Base-by-base conservation (phyloP, 1,139 yeast genomes). In the Trichomonascaceae sp. region DNA sequence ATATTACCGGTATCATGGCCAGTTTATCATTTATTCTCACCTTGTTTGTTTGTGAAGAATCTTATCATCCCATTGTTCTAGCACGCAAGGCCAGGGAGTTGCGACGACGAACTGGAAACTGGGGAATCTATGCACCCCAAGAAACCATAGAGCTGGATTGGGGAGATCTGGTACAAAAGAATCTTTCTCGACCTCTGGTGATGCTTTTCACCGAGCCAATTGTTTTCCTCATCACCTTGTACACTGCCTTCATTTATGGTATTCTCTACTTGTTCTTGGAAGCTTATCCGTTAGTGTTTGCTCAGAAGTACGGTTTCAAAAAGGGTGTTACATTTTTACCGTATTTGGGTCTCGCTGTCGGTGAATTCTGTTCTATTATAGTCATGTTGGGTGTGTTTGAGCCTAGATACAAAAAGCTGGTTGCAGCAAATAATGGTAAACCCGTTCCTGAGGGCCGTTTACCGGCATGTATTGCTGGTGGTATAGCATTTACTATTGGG, bases 81-180 rank as follows among this genome's bases (percentile, higher is more conserved):
- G 72, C 67, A 12, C 55, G 61, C 22, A 77, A 77, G 62, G 84
- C 83, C 15, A 74, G 69, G 59, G 65, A 61, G 24, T 70, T 80
- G 73, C 75, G 73, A 66, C 77, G 76, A 63, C 71, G 79, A 60
- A 72, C 75, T 1, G 74, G 74, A 10, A 82, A 80, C 66, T 87
- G 95, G 95, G 89, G 88, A 47, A 84, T 88, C 53, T 83, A 81
- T 65, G 95, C 96, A 24, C 85, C 95, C 6, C 95, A 86, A 63
- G 96, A 89, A 67, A 86, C 82, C 61, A 78, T 84, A 54, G 77
- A 78, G 52, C 73, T 87, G 49, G 76, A 83, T 43, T 55, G 87
- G 51, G 76, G 74, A 61, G 93, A 85, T 2, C 81, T 88, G 58
- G 80, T 77, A 27, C 82, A 83, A 61, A 85, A 84, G 65, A 87